Percentiles rank a stretch among this genome's conserved stretches.
These are phyloP conservation scores for Tuber aestivum DNA, from an alignment of 495 filamentous ascomycete genomes.

Conservation along the genomic window DNA sequence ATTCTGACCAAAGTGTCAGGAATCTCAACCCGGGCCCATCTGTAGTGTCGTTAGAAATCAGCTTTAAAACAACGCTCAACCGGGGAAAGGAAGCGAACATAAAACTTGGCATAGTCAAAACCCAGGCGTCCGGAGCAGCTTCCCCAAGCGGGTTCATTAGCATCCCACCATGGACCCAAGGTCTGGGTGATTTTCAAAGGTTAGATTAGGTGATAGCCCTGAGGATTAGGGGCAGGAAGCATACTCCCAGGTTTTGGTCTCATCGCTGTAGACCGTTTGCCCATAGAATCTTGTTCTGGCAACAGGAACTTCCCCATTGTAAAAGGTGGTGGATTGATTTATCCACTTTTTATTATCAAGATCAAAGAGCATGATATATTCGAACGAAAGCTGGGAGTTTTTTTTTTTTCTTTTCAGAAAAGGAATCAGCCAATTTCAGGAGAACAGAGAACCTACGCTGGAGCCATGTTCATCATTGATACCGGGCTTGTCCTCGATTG, in stretches of 20 bases:
- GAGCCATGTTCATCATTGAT: conserved; percentile 17
- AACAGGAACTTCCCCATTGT: conserved; percentile 10
- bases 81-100: conserved; percentile 9
- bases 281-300: conserved; percentile 24
- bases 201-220: background rate
- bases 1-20: background rate
- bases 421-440: background rate
- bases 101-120: conserved; percentile 27
- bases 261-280: conserved; percentile 16
- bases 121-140: conserved; percentile 17
- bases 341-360: conserved; percentile 16
- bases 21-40: conserved; percentile 14
- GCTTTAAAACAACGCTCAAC: background rate
- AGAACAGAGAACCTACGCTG: background rate
- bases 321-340: conserved; percentile 23
- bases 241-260: conserved; percentile 28
- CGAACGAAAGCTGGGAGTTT: conserved; percentile 10
- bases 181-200: background rate
- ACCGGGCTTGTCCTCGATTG: background rate
- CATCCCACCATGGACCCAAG: conserved; percentile 23
- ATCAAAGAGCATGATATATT: conserved; percentile 14
- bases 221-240: background rate
- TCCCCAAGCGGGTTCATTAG: conserved; percentile 7
- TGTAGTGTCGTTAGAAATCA: background rate
- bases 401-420: background rate